Conservation (phyloP, 805 yeast species). For the Nakazawaea siamensis region DNA sequence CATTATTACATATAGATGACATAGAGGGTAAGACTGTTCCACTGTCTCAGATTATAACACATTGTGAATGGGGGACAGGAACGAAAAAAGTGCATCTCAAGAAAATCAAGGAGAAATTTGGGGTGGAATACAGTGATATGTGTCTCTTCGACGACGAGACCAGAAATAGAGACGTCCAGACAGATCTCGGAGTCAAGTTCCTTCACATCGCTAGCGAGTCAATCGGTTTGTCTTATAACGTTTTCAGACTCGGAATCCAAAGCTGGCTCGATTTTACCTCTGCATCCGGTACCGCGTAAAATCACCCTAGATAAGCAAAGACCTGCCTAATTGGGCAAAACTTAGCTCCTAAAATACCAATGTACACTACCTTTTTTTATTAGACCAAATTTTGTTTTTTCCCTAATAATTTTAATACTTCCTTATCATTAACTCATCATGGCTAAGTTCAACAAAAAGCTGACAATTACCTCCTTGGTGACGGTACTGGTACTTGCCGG, state of each 20-base stretch:
- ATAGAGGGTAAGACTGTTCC: conserved; percentile 22
- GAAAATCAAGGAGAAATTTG: conserved; percentile 37
- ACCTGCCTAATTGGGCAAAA: conserved; percentile 5
- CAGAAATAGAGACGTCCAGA: conserved; percentile 69
- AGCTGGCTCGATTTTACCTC: conserved; percentile 21
- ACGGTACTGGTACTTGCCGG: conserved; percentile 8
- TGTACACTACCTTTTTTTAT: not conserved
- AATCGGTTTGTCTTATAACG: conserved; percentile 45
- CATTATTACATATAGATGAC: conserved; percentile 42
- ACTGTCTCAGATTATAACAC: conserved; percentile 43
- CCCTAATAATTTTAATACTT: too few relatives aligned
- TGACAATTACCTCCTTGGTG: conserved; percentile 3
- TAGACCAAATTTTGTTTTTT: too few relatives aligned
- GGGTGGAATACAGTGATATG: conserved; percentile 40
- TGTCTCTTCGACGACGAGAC: conserved; percentile 70
- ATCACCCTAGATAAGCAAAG: not conserved
- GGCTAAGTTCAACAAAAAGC: conserved; percentile 6
- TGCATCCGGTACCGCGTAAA: not conserved
- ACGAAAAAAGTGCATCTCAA: conserved; percentile 50
- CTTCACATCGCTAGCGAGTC: conserved; percentile 51
- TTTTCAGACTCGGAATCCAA: conserved; percentile 38
- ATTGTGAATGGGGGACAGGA: conserved; percentile 63
- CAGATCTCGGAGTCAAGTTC: conserved; percentile 58
- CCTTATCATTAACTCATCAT: not conserved
- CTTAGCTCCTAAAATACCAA: not conserved